A percentile compares a stretch with the other conserved stretches of the same genome.
Conservation (phyloP, 345 rosid species). For the Syzygium jambos region DNA sequence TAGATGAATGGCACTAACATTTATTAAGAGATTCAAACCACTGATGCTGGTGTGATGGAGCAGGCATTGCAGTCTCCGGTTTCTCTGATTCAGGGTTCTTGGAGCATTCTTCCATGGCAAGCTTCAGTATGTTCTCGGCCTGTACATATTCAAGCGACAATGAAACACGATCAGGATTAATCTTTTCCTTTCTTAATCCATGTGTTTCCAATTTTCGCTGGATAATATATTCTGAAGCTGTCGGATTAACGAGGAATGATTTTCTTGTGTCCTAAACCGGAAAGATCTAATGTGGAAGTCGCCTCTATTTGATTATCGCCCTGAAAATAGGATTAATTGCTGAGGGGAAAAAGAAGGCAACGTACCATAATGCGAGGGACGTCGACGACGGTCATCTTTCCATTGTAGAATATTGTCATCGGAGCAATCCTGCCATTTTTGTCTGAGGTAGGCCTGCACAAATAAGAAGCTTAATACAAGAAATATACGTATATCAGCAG, state of each 20-base stretch:
- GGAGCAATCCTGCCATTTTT: not conserved
- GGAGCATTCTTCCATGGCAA: not conserved
- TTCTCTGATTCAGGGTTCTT: not conserved
- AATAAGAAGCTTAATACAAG: not conserved
- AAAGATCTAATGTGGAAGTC: not conserved
- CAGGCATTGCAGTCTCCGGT: not conserved
- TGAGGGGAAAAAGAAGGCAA: not conserved
- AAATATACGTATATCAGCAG: not conserved
- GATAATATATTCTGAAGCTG: not conserved
- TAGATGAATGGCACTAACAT: not conserved
- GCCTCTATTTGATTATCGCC: not conserved
- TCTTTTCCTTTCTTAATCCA: not conserved
- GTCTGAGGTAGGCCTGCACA: not conserved
- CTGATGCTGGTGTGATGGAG: not conserved
- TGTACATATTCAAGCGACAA: not conserved
- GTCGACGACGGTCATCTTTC: not conserved
- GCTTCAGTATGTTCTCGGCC: not conserved
- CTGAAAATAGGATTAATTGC: not conserved
- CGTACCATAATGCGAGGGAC: not conserved
- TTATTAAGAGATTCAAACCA: not conserved
- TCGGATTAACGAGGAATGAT: not conserved
- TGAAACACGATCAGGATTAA: not conserved
- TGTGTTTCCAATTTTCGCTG: not conserved
- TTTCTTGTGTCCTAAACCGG: not conserved
- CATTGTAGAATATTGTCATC: conserved; percentile 7